phyloP scores from a whole-genome alignment of 2,329 filamentous ascomycete species.

The Penicillium sp. region DNA sequence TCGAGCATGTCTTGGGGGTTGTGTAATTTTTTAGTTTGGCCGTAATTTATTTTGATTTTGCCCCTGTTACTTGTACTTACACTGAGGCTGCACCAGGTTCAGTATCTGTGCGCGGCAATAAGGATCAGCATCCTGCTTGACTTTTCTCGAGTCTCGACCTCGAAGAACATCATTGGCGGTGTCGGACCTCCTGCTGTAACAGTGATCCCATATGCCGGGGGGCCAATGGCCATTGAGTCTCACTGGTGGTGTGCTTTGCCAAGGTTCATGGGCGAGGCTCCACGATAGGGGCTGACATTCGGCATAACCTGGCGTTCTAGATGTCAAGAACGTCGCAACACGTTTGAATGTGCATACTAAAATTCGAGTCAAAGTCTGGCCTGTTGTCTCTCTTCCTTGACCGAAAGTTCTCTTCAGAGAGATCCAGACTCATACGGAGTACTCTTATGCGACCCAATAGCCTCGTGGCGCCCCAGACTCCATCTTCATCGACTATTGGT shows the following conservation, averaged over 20 bases:
- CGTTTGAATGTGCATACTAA: neutral
- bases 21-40: neutral
- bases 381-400: neutral
- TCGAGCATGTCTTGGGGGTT: constrained; percentile 1
- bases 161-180: constrained; percentile 7
- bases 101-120: constrained; percentile 11
- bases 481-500: constrained; percentile 23
- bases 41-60: neutral
- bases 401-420: neutral
- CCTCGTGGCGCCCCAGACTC: constrained; percentile 26
- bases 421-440: neutral
- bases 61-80: too few species aligned
- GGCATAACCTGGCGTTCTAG: neutral
- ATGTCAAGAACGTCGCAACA: neutral
- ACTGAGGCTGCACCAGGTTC: neutral
- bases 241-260: neutral
- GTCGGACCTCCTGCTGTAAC: constrained; percentile 7
- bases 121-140: constrained; percentile 16
- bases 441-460: neutral
- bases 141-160: constrained; percentile 10
- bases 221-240: neutral
- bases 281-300: constrained; percentile 20
- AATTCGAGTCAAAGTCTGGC: neutral
- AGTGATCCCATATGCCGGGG: neutral
- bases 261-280: constrained; percentile 7